A percentile compares a stretch with the other conserved stretches of the same genome.
These are phyloP conservation scores for Lycium ferocissimum DNA, from an alignment of 257 asterid genomes.

Conservation along the genomic window DNA sequence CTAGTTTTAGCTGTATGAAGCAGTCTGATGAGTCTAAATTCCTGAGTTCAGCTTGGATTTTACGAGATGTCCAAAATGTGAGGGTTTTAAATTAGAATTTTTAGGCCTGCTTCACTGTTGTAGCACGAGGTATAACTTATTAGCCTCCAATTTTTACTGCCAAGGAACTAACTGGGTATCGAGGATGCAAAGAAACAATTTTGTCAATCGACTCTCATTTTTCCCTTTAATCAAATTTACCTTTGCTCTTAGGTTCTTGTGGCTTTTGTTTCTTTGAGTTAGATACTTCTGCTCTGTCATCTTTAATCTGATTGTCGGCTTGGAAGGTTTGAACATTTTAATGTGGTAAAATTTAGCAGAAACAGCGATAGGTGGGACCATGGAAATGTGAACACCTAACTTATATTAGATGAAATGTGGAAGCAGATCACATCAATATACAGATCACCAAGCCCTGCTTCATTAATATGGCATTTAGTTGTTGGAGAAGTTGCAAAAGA, in stretches of 20 bases:
- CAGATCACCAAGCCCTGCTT: background rate
- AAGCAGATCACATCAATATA: constrained; percentile 27
- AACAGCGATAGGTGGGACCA: background rate
- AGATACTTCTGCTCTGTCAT: background rate
- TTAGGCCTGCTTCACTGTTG: constrained; percentile 50
- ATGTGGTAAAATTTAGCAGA: background rate
- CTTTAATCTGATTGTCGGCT: background rate
- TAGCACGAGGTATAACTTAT: constrained; percentile 51
- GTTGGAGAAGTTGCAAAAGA: background rate
- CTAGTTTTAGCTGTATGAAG: constrained; percentile 37
- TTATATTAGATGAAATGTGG: background rate
- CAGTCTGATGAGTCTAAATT: constrained; percentile 24
- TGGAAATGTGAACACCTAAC: background rate
- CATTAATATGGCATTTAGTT: constrained; percentile 21
- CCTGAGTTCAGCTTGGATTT: constrained; percentile 36
- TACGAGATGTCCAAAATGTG: constrained; percentile 35
- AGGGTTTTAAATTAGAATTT: constrained; percentile 38
- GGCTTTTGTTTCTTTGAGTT: background rate
- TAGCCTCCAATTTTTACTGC: constrained; percentile 25
- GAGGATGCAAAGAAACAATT: constrained; percentile 49
- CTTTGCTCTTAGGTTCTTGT: background rate
- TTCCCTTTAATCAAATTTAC: background rate
- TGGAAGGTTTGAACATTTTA: background rate
- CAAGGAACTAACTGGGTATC: constrained; percentile 42
- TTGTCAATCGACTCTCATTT: constrained; percentile 45